phyloP scores from a whole-genome alignment of 768 basidiomycete species.

The Psilocybe sp. region DNA sequence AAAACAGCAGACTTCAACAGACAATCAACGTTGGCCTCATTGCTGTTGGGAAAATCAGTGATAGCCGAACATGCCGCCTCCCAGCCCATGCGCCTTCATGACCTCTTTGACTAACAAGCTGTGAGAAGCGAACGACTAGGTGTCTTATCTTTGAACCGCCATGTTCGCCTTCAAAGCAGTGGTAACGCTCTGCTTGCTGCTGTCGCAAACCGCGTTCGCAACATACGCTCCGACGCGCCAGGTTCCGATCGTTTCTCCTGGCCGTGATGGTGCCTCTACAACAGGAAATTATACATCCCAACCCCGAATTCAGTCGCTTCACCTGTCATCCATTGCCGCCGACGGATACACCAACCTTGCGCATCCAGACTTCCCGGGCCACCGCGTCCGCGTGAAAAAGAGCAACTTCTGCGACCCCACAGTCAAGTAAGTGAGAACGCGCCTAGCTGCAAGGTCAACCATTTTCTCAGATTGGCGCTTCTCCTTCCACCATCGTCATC shows the following conservation, averaged over 20 bases:
- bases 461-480: conserved; percentile 1
- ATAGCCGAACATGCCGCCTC: too few relatives aligned
- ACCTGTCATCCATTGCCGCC: conserved; percentile 25
- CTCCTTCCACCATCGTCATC: conserved; percentile 12
- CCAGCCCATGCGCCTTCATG: too few relatives aligned
- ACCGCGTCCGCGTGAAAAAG: conserved; percentile 59
- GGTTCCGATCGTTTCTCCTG: neutral
- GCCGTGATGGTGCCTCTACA: too few relatives aligned
- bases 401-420: conserved; percentile 62
- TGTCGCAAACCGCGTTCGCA: neutral
- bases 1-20: too few relatives aligned
- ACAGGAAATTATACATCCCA: too few relatives aligned
- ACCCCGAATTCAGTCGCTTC: conserved; percentile 9
- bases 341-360: conserved; percentile 33
- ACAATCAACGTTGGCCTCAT: too few relatives aligned
- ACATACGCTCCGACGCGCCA: neutral
- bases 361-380: conserved; percentile 50
- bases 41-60: too few relatives aligned
- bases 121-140: neutral
- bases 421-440: conserved; percentile 35
- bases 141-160: conserved; percentile 1
- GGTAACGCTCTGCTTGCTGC: too few relatives aligned
- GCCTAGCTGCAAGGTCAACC: neutral
- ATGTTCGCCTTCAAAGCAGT: conserved; percentile 6
- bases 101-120: too few relatives aligned